Conservation (phyloP, 441 rosid species). For the Adansonia grandidieri region DNA sequence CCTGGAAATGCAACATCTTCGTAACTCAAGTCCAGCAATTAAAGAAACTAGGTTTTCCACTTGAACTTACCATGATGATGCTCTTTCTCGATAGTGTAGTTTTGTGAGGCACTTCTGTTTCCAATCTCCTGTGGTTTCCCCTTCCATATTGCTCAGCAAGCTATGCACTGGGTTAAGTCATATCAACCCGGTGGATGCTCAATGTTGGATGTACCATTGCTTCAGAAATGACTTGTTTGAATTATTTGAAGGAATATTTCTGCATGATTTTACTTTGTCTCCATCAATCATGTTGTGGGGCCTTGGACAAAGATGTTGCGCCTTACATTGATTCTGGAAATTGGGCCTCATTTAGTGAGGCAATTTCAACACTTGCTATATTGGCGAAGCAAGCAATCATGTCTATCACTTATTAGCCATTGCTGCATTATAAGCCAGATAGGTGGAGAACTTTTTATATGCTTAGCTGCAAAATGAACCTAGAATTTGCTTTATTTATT, state of each 20-base stretch:
- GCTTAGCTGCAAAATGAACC: conserved; percentile 13
- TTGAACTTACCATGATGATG: background rate
- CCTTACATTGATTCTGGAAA: conserved; percentile 35
- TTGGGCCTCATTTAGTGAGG: conserved; percentile 30
- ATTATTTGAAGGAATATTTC: conserved; percentile 55
- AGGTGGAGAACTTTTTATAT: background rate
- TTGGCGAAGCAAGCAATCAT: conserved; percentile 30
- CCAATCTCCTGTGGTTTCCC: conserved; percentile 13
- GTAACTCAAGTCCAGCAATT: too few relatives aligned
- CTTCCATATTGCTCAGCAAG: conserved; percentile 9
- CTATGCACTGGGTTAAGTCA: conserved; percentile 28
- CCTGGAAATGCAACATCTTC: too few relatives aligned
- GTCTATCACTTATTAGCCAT: conserved; percentile 15
- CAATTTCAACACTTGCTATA: conserved; percentile 24
- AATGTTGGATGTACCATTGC: conserved; percentile 24
- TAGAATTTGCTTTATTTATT: conserved; percentile 9
- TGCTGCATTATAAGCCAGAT: conserved; percentile 11
- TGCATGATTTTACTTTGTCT: conserved; percentile 51
- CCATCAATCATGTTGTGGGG: conserved; percentile 45
- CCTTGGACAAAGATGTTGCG: conserved; percentile 40
- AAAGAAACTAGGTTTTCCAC: background rate
- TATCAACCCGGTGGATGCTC: conserved; percentile 27
- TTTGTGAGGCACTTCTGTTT: background rate
- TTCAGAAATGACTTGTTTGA: conserved; percentile 32
- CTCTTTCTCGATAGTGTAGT: background rate